Evolutionary conservation across 441 rosid species (phyloP), one percentile per base, ranked within the genome.

Genomic region (Eugenia klotzschiana): DNA sequence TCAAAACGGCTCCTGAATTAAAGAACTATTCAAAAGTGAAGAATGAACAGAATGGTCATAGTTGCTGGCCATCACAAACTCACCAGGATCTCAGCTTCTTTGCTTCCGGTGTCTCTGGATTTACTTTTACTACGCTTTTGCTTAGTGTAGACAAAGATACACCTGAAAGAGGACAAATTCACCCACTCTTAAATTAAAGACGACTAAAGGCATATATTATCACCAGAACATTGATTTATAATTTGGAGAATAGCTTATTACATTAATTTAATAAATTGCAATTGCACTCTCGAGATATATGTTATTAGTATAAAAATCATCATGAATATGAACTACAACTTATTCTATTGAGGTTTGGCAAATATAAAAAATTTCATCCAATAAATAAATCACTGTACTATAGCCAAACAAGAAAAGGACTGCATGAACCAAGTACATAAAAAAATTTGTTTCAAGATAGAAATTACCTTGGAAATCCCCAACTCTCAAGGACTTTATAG

Each of bases 391-490:
- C 15, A 69, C 25, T 20, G 7, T 33, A 69, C 46, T 37, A 69
- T 9, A 69, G 8, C 77, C 7, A 37, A 20, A 20, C 46, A 37
- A 33, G 77, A 29, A 60, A 33, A 60, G 23, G 22, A 69, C 77
- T 10, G 14, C n/a, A 2, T 20, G 25, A 37, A 20, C 15, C 49
- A 0, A 37, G 77, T 2, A 64, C 41, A 33, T 4, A 20, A n/a
- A 33, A 20, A 9, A 33, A 18, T 33, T 20, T 18, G 46, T 64
- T 64, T 20, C 8, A 9, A 37, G 7, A 5, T 37, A 37, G 15
- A 25, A 69, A 22, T 51, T 91, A 96, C 99, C 99, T 94, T 95
- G 98, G 88, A 94, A 96, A 54, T 95, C 98, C 69, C 98, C 93
- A 85, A 93, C 98, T 88, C 86, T 95, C 23, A 96, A 93, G 79